A percentile compares a stretch with the other conserved stretches of the same genome.
Evolutionary conservation across 257 asterid genomes (phyloP).

Genomic region (Buddleja alternifolia): DNA sequence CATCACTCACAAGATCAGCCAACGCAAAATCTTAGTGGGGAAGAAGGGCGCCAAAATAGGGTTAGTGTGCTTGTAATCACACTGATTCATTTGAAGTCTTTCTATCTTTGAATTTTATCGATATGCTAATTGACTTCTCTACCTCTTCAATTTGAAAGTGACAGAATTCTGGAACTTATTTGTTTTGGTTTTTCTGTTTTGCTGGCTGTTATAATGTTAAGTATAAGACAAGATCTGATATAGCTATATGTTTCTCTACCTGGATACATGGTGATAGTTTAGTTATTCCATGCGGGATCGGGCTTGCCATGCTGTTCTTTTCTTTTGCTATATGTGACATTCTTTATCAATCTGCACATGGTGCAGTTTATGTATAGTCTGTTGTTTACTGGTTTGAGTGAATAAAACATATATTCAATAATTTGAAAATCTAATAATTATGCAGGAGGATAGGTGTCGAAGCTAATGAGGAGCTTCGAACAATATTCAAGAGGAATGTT

Average conservation of each 20-base stretch:
- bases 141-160: background rate
- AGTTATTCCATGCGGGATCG: background rate
- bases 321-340: background rate
- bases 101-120: constrained; percentile 3
- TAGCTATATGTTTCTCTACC: too few relatives aligned
- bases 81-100: background rate
- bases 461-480: constrained; percentile 90
- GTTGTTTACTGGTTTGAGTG: background rate
- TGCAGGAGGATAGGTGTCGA: constrained; percentile 91
- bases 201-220: background rate
- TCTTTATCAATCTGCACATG: background rate
- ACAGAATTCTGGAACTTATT: too few relatives aligned
- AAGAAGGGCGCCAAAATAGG: constrained; percentile 86
- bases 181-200: background rate
- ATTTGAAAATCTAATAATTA: background rate
- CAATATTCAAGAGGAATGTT: constrained; percentile 78
- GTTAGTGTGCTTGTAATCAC: constrained; percentile 42
- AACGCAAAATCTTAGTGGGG: constrained; percentile 90
- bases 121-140: constrained; percentile 8
- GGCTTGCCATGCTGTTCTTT: background rate
- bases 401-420: too few relatives aligned
- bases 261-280: background rate
- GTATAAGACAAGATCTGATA: too few relatives aligned
- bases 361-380: background rate
- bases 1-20: constrained; percentile 88